Evolutionary conservation across 2,329 filamentous ascomycete species (phyloP).

Genomic region (Chaetomium olivaceum): DNA sequence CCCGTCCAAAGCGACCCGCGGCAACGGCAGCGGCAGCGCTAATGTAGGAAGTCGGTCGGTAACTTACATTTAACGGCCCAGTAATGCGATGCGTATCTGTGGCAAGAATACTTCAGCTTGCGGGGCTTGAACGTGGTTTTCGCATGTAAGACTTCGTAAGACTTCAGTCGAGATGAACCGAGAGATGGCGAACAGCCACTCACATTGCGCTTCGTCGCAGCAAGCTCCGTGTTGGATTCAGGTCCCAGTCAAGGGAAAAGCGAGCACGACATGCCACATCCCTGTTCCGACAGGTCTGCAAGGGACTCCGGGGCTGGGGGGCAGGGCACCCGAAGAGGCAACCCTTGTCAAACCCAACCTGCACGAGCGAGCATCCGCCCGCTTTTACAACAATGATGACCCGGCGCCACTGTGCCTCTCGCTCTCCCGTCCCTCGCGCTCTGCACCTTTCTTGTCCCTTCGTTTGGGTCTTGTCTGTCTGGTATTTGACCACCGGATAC

Average conservation of each 20-base stretch:
- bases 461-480: neutral
- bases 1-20: neutral
- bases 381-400: slow-evolving; percentile 14
- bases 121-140: neutral
- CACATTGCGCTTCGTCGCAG: neutral
- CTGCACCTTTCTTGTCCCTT: slow-evolving; percentile 3
- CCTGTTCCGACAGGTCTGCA: neutral
- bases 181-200: neutral
- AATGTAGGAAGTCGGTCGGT: neutral
- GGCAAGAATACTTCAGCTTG: neutral
- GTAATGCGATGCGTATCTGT: slow-evolving; percentile 4
- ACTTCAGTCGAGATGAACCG: neutral
- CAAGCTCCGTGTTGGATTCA: neutral
- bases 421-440: slow-evolving; percentile 3
- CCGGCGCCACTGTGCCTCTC: slow-evolving; percentile 26
- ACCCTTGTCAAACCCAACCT: slow-evolving; percentile 15
- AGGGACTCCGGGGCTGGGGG: slow-evolving; percentile 1
- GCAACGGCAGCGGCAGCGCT: neutral
- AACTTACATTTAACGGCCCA: neutral
- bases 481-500: slow-evolving; percentile 6
- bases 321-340: neutral
- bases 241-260: neutral
- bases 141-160: neutral
- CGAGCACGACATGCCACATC: neutral
- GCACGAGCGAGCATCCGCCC: slow-evolving; percentile 8